Base-by-base conservation (phyloP, 306 rosid species). In the Crotalaria pallida region DNA sequence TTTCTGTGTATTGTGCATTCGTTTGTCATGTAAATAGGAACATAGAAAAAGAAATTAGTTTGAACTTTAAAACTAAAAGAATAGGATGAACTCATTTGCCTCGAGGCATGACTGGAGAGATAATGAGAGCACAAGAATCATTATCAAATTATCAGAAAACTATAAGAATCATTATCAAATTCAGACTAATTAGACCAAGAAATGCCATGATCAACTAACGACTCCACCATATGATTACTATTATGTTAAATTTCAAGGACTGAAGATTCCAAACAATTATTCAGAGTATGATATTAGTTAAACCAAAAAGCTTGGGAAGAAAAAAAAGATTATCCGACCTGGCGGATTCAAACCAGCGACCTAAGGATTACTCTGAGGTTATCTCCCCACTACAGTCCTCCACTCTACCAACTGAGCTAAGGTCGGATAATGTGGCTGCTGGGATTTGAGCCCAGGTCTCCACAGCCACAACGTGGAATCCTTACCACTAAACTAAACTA, bases 21-120 rank as follows among this genome's bases (percentile, higher is more conserved):
- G 3, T 51, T n/a, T n/a, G n/a, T 29, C 34, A 29, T 29, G 6
- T 29, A 29, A 29, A 29, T 3, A 29, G 33, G 33, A 29, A 29
- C 3, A n/a, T n/a, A n/a, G n/a, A n/a, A n/a, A 29, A 5, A 29
- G 34, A 40, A 56, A 55, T 16, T n/a, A 24, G 26, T 12, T 55
- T 55, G 10, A 40, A 40, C 55, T 55, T 51, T 34, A 11, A 50
- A 29, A 41, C 11, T 1, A 47, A 23, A 68, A 55, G 5, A 60
- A 65, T 36, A 22, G 71, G n/a, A n/a, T n/a, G n/a, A n/a, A n/a
- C n/a, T n/a, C 76, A 76, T n/a, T n/a, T n/a, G n/a, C n/a, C n/a
- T n/a, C n/a, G n/a, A n/a, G n/a, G n/a, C n/a, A n/a, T 79, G 72
- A 85, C 79, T 8, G 94, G 90, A 17, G 94, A 88, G 65, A 88